Evolutionary conservation across 2,329 filamentous ascomycete species (phyloP), one percentile per base, ranked within the genome.

Genomic region (Exophiala mesophila): DNA sequence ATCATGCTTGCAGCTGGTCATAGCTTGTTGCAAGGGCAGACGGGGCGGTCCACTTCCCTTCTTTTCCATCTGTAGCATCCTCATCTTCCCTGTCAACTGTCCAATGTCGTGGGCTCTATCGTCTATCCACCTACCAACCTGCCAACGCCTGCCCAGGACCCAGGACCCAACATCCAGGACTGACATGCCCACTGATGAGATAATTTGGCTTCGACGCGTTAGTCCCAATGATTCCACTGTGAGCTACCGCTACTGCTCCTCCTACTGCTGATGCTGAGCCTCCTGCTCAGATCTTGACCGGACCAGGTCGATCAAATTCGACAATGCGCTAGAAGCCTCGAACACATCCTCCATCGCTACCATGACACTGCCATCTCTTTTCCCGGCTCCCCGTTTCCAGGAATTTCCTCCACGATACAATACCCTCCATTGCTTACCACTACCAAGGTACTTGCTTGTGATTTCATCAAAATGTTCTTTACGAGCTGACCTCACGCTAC

Each of bases 351-450:
- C 42, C 39, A 29, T 47, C 36, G 45, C 41, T 42, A 35, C 7
- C 6, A 43, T 41, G 36, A 12, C 23, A 26, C 23, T 26, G 23
- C 23, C 23, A 26, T 26, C 6, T 26, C 12, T 26, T 33, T 39
- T 42, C 43, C 49, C 45, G 45, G 39, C 49, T 52, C 49, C 46
- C 46, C 46, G 49, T 52, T n/a, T 45, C 49, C 44, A 49, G 37
- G 42, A 49, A 45, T 49, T 46, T 39, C 34, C 29, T 45, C 45
- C 23, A 45, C 18, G 39, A 39, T 48, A 40, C 41, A n/a, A n/a
- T n/a, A n/a, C n/a, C n/a, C n/a, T n/a, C n/a, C 40, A 44, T 35
- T 44, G 37, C 39, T 39, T 50, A 38, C 47, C 41, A 34, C n/a
- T n/a, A n/a, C n/a, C n/a, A n/a, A n/a, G n/a, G n/a, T n/a, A n/a